These are phyloP conservation scores for Polytrichum commune DNA, from an alignment of 225 moss, liverwort and hornwort genomes.

Conservation along the genomic window DNA sequence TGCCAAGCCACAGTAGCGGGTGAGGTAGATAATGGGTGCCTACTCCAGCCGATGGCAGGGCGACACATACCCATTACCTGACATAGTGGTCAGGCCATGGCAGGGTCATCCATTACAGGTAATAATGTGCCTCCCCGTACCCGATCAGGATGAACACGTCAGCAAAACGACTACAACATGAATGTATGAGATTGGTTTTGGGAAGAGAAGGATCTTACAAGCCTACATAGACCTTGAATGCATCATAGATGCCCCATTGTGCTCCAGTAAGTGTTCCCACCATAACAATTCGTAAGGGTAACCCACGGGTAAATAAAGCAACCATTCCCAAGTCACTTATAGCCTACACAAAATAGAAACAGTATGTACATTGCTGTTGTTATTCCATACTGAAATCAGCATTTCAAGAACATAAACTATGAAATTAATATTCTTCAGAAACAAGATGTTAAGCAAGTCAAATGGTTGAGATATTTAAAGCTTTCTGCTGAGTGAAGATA, in stretches of 20 bases:
- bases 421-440: background rate
- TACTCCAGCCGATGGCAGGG: background rate
- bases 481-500: background rate
- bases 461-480: background rate
- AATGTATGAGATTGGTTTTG: background rate
- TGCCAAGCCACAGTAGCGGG: no score
- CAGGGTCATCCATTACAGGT: no score
- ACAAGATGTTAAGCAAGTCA: background rate
- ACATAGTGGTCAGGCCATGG: no score
- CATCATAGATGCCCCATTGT: conserved; percentile 90
- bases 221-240: conserved; percentile 57
- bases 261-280: conserved; percentile 90
- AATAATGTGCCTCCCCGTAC: no score
- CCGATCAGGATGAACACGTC: background rate
- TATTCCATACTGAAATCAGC: background rate
- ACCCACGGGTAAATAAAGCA: conserved; percentile 77
- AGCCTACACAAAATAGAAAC: conserved; percentile 29
- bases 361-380: background rate
- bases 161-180: background rate
- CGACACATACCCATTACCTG: no score
- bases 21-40: background rate
- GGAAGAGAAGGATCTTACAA: conserved; percentile 23
- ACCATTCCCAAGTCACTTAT: conserved; percentile 56
- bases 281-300: conserved; percentile 82
- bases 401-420: background rate